Evolutionary conservation across 108 stramenopile genomes (phyloP).

Genomic region (Aurantiochytrium sp.): DNA sequence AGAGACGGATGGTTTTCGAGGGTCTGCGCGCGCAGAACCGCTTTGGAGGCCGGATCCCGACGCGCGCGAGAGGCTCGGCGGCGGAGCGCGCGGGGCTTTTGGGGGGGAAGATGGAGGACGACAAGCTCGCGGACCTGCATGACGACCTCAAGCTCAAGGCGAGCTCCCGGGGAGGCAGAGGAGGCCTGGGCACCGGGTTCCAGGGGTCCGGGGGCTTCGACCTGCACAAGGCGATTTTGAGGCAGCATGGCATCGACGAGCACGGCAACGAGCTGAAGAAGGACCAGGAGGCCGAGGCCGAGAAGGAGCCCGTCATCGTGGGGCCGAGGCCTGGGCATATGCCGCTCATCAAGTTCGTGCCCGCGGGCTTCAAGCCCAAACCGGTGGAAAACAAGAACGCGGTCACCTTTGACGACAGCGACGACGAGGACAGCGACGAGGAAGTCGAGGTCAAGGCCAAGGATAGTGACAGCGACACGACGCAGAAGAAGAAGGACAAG

Average conservation of each 20-base stretch:
- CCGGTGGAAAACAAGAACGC: neutral
- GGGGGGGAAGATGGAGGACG: neutral
- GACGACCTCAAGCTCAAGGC: neutral
- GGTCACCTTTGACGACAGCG: neutral
- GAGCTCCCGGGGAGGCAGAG: neutral
- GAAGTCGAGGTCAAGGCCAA: neutral
- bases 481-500: neutral
- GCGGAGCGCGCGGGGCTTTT: too few relatives aligned
- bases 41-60: too few relatives aligned
- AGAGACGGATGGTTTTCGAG: too few relatives aligned
- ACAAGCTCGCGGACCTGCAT: neutral
- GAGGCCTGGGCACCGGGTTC: neutral
- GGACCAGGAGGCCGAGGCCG: neutral
- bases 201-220: neutral
- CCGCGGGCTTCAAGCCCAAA: neutral
- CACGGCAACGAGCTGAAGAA: neutral
- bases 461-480: neutral
- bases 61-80: too few relatives aligned
- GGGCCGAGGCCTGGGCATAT: neutral
- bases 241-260: neutral
- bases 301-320: neutral
- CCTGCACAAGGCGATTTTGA: neutral
- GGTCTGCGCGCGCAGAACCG: too few relatives aligned
- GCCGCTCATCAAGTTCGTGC: neutral
- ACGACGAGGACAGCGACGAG: neutral